Percentiles rank a stretch among this genome's conserved stretches.
Conservation (phyloP, 2,329 filamentous ascomycete genomes). For the Dactylellina haptotyla region DNA sequence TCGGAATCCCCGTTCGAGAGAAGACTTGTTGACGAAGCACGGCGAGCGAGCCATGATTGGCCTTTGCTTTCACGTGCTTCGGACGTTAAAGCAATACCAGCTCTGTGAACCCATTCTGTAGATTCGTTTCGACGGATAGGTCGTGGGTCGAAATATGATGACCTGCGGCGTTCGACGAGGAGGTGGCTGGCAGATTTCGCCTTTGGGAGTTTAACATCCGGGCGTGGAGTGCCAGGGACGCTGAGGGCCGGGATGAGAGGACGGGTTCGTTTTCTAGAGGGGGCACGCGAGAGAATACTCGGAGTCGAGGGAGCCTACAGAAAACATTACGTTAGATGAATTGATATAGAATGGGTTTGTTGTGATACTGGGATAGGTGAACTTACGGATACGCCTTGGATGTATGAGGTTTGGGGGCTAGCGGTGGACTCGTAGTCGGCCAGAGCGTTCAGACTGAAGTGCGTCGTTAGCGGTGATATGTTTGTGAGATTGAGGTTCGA, state of each 20-base stretch:
- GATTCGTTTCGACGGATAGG: slow-evolving; percentile 62
- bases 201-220: slow-evolving; percentile 64
- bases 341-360: background rate
- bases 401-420: slow-evolving; percentile 59
- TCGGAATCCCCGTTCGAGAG: slow-evolving; percentile 68
- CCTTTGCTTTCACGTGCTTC: slow-evolving; percentile 75
- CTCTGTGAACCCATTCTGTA: slow-evolving; percentile 73
- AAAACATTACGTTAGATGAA: background rate
- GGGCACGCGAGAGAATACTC: slow-evolving; percentile 70
- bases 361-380: background rate
- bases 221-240: slow-evolving; percentile 55
- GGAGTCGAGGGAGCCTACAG: slow-evolving; percentile 73
- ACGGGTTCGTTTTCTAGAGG: slow-evolving; percentile 66
- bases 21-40: slow-evolving; percentile 73
- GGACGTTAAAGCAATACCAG: slow-evolving; percentile 71
- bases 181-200: slow-evolving; percentile 73
- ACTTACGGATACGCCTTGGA: slow-evolving; percentile 54
- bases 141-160: slow-evolving; percentile 32
- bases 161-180: slow-evolving; percentile 55
- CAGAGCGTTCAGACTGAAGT: slow-evolving; percentile 69
- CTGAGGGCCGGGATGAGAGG: slow-evolving; percentile 62
- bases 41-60: slow-evolving; percentile 74
- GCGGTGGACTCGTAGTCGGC: slow-evolving; percentile 63
- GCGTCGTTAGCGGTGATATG: slow-evolving; percentile 72
- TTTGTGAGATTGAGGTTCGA: slow-evolving; percentile 71